These are phyloP conservation scores for Cytospora schulzeri DNA, from an alignment of 2,329 filamentous ascomycete species.

Conservation along the genomic window DNA sequence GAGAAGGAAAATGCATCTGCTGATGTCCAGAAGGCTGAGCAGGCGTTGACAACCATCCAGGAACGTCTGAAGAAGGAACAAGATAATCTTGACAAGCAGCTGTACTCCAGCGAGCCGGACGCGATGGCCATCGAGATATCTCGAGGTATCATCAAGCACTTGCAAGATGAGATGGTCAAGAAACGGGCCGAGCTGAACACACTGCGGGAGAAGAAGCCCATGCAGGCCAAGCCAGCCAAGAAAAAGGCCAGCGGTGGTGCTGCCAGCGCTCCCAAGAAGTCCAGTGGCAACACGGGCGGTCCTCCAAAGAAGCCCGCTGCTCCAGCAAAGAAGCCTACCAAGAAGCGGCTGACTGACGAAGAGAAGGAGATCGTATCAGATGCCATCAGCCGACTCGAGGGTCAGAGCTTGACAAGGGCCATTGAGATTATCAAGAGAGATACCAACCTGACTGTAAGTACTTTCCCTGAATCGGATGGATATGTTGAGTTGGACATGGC, in stretches of 20 bases:
- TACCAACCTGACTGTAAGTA: slow-evolving; percentile 70
- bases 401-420: slow-evolving; percentile 74
- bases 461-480: neutral
- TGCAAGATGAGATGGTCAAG: slow-evolving; percentile 73
- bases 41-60: slow-evolving; percentile 50
- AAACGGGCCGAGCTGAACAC: slow-evolving; percentile 67
- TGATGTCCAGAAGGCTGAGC: slow-evolving; percentile 45
- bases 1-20: slow-evolving; percentile 47
- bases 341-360: slow-evolving; percentile 67
- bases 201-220: slow-evolving; percentile 57
- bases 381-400: slow-evolving; percentile 79
- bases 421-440: slow-evolving; percentile 90
- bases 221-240: slow-evolving; percentile 59
- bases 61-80: slow-evolving; percentile 59
- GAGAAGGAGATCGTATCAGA: slow-evolving; percentile 93
- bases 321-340: slow-evolving; percentile 45
- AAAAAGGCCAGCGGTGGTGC: slow-evolving; percentile 39
- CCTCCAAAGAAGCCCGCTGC: slow-evolving; percentile 41
- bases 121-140: slow-evolving; percentile 57
- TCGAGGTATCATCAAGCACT: slow-evolving; percentile 62
- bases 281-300: slow-evolving; percentile 36
- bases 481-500: slow-evolving; percentile 30
- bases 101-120: slow-evolving; percentile 53
- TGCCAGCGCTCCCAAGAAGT: slow-evolving; percentile 45
- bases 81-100: slow-evolving; percentile 57